Evolutionary conservation across 352 stramenopile species (phyloP), one percentile per base, ranked within the genome.

Genomic region (Phytopythium boreale): DNA sequence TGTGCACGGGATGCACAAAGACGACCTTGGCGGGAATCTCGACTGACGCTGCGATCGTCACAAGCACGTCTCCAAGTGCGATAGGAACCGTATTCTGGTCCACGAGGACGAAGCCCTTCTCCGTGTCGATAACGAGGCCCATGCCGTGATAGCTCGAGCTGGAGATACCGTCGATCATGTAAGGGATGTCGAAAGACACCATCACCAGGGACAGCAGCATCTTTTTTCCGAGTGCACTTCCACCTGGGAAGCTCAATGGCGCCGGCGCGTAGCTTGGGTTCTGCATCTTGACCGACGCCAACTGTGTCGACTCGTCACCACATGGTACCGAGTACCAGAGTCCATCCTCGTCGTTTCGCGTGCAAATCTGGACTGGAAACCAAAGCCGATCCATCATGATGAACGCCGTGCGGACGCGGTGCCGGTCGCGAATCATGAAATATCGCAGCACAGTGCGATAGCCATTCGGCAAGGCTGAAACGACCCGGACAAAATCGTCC

Each of bases 1-100:
- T 97, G 75, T 97, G 88, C 15, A 96, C 76, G n/a, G 93, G 93
- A 63, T 98, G 93, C 22, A 97, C 87, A 61, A 97, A 97, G 17
- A 97, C 78, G 1, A 97, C 83, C 62, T 89, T 92, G 6, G 82
- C 90, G 0, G 87, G 82, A 19, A 97, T 76, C 69, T 98, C 90
- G 34, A 97, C 81, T 0, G 81, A 94, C 43, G 89, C 92, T 17
- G 87, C 89, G 52, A 98, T 88, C 2, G 91, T 96, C 53, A 98
- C 82, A 24, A 92, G 67, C 55, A 95, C 84, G 52, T 97, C 89
- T 24, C 89, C 88, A 9, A 97, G 69, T 0, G 89, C 84, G 44
- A 93, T 95, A 6, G 89, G 88, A 24, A 97, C 90, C 0, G 93
- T 98, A 67, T 96, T 97, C 57, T 96, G 88, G 67, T 98, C 93